Evolutionary conservation across 176 grass and related monocot species (phyloP), one percentile per base, ranked within the genome.

Genomic region (Cenchrus fungigraminus): DNA sequence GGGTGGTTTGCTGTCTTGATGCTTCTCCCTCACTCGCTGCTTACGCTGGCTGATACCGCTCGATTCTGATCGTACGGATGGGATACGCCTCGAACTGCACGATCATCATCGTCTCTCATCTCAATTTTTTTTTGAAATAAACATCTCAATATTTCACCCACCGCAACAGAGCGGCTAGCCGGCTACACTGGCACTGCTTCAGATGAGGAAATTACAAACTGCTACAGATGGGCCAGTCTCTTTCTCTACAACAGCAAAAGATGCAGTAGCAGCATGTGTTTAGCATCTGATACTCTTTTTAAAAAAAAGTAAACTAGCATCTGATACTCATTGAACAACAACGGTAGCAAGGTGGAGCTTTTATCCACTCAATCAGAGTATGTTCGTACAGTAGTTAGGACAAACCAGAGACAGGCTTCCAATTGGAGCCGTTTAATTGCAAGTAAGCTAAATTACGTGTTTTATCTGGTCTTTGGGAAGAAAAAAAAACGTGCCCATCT

Each of bases 61-160:
- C 16, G 77, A 46, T 76, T 76, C 53, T 67, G 12, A 71, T 82
- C 25, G 65, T 49, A 65, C 88, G 88, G 65, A 19, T 7, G 16
- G 5, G 65, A 77, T 73, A 77, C 9, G 64, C 66, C 66, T 82
- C 47, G n/a, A 65, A 58, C 58, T 25, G 65, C 59, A 31, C 11
- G 53, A 43, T 43, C 37, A 28, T 60, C 12, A 20, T 58, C 15
- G 37, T 22, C 8, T 46, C 45, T 46, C 8, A 1, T 46, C 45
- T 46, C 40, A 12, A 34, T 40, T 40, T 40, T 40, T 40, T 40
- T 40, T 40, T 40, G 3, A 40, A 40, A 40, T 40, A 40, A 40
- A 4, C 37, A 40, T 40, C 37, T 3, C 37, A 4, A 40, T 40
- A 40, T 40, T 40, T 40, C 64, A 40, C 43, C 67, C 11, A 69